Conservation (phyloP, 106 monocot species). For the Hemerocallis citrina region DNA sequence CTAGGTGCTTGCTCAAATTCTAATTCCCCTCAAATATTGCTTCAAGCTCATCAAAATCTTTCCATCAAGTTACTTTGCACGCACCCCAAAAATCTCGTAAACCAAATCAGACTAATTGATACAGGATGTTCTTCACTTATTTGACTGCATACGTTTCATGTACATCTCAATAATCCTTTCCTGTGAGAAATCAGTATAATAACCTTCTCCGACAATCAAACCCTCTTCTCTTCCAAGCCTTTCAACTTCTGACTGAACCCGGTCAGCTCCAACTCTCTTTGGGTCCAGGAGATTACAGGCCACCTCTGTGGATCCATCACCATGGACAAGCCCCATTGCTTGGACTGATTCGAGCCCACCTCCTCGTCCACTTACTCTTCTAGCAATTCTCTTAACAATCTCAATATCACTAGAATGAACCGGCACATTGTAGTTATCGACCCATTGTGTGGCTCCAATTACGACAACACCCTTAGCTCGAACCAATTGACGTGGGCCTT, state of each 20-base stretch:
- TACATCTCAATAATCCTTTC: slow-evolving; percentile 59
- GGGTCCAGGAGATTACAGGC: slow-evolving; percentile 78
- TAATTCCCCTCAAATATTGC: too few relatives aligned
- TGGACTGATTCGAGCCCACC: slow-evolving; percentile 74
- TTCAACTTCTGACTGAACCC: slow-evolving; percentile 51
- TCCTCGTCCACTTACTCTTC: slow-evolving; percentile 55
- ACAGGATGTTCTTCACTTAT: too few relatives aligned
- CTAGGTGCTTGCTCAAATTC: too few relatives aligned
- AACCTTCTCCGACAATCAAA: slow-evolving; percentile 47
- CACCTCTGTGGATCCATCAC: slow-evolving; percentile 49
- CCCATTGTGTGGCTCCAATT: slow-evolving; percentile 61
- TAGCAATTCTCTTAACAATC: slow-evolving; percentile 39
- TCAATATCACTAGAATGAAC: slow-evolving; percentile 34
- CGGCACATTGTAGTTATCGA: slow-evolving; percentile 82
- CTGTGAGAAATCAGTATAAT: slow-evolving; percentile 69
- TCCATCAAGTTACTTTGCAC: too few relatives aligned
- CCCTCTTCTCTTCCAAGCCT: slow-evolving; percentile 44
- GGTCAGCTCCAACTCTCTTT: slow-evolving; percentile 29
- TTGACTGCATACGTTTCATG: slow-evolving; percentile 7
- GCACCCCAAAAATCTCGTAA: too few relatives aligned
- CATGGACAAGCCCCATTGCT: slow-evolving; percentile 62
- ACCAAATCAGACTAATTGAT: too few relatives aligned
- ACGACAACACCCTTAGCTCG: slow-evolving; percentile 48
- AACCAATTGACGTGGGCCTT: slow-evolving; percentile 20
- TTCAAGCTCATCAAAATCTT: too few relatives aligned